Evolutionary conservation across 1,284 basidiomycete genomes (phyloP).

Genomic region (Leucoagaricus sp.): DNA sequence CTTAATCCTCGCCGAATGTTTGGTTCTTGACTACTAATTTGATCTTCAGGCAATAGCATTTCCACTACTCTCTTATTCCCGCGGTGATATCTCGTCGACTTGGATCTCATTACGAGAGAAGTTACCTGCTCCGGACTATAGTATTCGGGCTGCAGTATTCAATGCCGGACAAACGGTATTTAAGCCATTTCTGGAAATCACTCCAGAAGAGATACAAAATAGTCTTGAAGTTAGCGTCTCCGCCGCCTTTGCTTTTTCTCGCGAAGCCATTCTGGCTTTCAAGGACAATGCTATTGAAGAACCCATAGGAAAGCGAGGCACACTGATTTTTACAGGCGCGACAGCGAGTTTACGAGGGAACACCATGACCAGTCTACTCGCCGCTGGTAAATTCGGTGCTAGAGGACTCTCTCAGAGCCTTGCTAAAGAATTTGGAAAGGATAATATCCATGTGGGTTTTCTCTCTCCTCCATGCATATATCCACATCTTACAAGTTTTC

Average conservation of each 20-base stretch:
- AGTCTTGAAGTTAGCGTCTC: constrained; percentile 56
- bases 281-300: constrained; percentile 55
- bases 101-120: constrained; percentile 55
- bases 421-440: constrained; percentile 76
- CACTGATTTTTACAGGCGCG: constrained; percentile 78
- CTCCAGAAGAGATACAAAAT: constrained; percentile 55
- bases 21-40: no score
- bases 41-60: constrained; percentile 57
- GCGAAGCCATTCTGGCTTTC: constrained; percentile 62
- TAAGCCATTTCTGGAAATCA: constrained; percentile 71
- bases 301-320: constrained; percentile 53
- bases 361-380: constrained; percentile 62
- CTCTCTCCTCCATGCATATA: constrained; percentile 18
- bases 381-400: constrained; percentile 68
- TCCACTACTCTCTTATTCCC: constrained; percentile 56
- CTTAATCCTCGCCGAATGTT: not conserved
- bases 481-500: not conserved
- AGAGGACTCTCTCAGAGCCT: constrained; percentile 74
- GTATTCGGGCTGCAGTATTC: constrained; percentile 66
- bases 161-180: constrained; percentile 61
- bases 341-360: constrained; percentile 72
- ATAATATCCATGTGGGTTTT: constrained; percentile 66
- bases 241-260: constrained; percentile 69
- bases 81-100: constrained; percentile 49
- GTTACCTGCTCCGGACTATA: constrained; percentile 49